Base-by-base conservation (phyloP, 192 early-diverging fungal species). In the Mortierella claussenii region DNA sequence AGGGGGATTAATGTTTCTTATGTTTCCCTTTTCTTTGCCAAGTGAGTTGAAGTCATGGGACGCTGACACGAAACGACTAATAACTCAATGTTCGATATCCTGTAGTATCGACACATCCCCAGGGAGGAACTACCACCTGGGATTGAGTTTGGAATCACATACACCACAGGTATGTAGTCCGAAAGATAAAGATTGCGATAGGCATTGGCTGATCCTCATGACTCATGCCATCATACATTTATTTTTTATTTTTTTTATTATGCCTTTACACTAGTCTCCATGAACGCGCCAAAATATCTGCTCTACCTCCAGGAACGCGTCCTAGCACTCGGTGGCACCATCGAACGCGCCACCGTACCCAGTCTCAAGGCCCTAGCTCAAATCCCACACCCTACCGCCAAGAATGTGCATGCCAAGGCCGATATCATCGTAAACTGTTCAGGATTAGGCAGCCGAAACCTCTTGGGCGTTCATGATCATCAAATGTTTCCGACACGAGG, bases 341-440 rank as follows among this genome's bases (percentile, higher is more conserved):
- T 88, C 17, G 65, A 81, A 57, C 67, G 59, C 1, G 52, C 33
- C 8, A 65, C 80, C 4, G 40, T 88, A 10, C 26, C 55, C 0
- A 79, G 86, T 53, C 66, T 92, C 27, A 82, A 86, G 48, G 86
- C 86, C 9, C 80, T 81, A 18, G 66, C 83, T 26, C 44, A 56
- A n/a, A 49, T 79, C 53, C 65, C 79, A 43, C 78, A 65, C 24
- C 24, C 26, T 13, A 23, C 40, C 42, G 18, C 15, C 5, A 24
- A 12, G 17, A 13, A 28, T 11, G 26, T 11, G 13, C 6, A 46
- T 48, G 26, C 66, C 11, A 73, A 78, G 36, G 58, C 85, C 34
- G 82, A 86, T 48, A 71, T 90, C 33, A 82, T 95, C 40, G 75
- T 96, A 51, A 96, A 96, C 63, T 96, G 95, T 67, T 89, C 93